Base-by-base conservation (phyloP, 495 filamentous ascomycete genomes). In the Chlorociboria aeruginascens region DNA sequence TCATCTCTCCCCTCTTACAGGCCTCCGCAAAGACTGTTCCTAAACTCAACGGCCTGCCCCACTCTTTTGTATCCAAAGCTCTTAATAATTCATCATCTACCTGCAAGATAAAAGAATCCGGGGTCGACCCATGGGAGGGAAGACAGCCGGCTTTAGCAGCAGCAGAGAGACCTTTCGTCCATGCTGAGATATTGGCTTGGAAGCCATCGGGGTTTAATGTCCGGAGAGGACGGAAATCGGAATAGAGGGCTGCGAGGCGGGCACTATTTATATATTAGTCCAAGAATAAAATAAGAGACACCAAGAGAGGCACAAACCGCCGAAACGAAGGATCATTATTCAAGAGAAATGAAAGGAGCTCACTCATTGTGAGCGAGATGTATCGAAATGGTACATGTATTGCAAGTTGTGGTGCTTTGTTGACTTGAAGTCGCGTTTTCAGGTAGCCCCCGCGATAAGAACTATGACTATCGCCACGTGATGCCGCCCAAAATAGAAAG, bases 191-290 rank as follows among this genome's bases (percentile, higher is more conserved):
- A 62, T 98, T 97, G 42, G 89, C 85, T 29, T 72, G 65, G 67
- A 89, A 98, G 52, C 89, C 90, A 57, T 93, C 88, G 0, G 89
- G 89, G 60, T 98, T 98, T 31, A 83, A 82, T 45, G 77, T 78
- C 50, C 74, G 76, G 52, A 90, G 88, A 32, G 73, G 61, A 3
- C 77, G 69, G 64, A 98, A 97, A 63, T 97, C 93, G 48, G 89
- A 95, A 67, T 95, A 98, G 43, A 98, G 78, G 11, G 89, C 89
- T 6, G 88, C 83, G 4, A 96, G 79, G 35, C 92, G 88, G 51
- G 81, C 78, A 66, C 84, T 8, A 30, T 10, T n/a, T 10, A 25
- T 1, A 12, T 30, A 28, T 30, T 30, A 28, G 40, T 16, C 3
- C 11, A 6, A 2, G 35, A 30, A 32, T 13, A 20, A 29, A 25